Conservation (phyloP, 148 eudicot genomes). For the Nepenthes mirabilis region DNA sequence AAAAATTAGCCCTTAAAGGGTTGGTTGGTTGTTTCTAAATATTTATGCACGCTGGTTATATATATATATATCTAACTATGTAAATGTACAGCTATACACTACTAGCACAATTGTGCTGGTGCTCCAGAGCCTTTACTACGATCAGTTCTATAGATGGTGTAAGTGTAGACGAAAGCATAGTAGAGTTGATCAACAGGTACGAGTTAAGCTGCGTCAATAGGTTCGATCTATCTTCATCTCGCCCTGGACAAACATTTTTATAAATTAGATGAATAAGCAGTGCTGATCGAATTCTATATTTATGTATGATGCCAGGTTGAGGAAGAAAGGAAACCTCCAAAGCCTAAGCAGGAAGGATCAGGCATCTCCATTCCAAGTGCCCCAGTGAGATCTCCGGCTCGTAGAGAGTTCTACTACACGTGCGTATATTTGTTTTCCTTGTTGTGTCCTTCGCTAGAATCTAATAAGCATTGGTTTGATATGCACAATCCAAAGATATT, state of each 20-base stretch:
- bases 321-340: conserved; percentile 39
- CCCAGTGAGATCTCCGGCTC: conserved; percentile 11
- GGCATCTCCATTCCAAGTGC: conserved; percentile 30
- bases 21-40: too few species aligned
- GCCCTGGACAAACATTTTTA: not conserved
- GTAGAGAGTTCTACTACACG: conserved; percentile 12
- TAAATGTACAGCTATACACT: conserved; percentile 57
- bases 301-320: conserved; percentile 6
- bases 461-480: too few species aligned
- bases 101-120: conserved; percentile 63
- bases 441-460: too few species aligned
- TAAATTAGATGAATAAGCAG: not conserved
- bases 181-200: conserved; percentile 26
- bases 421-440: not conserved
- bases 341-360: conserved; percentile 19
- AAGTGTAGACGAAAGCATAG: conserved; percentile 10
- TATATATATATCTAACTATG: too few species aligned
- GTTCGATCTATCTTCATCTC: not conserved
- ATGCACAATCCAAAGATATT: too few species aligned
- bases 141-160: conserved; percentile 41
- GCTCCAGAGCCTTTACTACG: conserved; percentile 79
- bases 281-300: not conserved
- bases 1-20: too few species aligned
- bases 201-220: not conserved
- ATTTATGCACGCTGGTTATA: too few species aligned